phyloP scores from a whole-genome alignment of 371 early-diverging fungal genomes.

The Mycotypha africana region DNA sequence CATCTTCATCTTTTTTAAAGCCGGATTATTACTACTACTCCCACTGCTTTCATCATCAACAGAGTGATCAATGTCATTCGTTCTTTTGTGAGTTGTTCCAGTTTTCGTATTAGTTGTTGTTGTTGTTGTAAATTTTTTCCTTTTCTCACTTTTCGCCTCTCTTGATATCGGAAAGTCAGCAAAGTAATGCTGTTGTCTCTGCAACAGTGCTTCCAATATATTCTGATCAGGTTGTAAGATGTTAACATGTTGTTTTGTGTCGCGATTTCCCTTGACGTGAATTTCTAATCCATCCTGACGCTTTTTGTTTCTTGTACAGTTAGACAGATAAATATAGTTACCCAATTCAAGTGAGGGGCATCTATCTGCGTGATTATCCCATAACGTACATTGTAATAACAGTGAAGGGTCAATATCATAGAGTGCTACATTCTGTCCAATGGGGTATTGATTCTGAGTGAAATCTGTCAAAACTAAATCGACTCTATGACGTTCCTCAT shows the following conservation, averaged over 20 bases:
- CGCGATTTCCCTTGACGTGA: not conserved
- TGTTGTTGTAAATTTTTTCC: too few relatives aligned
- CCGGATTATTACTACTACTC: too few relatives aligned
- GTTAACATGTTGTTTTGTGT: not conserved
- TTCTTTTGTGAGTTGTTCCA: too few relatives aligned
- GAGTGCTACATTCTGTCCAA: not conserved
- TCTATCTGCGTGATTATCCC: slow-evolving; percentile 13
- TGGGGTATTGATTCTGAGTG: slow-evolving; percentile 12
- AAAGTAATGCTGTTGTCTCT: too few relatives aligned
- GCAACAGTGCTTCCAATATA: not conserved
- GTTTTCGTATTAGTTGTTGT: too few relatives aligned
- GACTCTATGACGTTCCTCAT: not conserved
- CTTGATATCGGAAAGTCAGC: too few relatives aligned
- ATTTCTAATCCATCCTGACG: not conserved
- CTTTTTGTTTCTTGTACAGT: not conserved
- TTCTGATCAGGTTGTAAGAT: not conserved
- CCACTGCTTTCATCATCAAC: too few relatives aligned
- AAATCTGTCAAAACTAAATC: slow-evolving; percentile 18
- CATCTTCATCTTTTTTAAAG: too few relatives aligned
- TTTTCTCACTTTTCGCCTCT: too few relatives aligned
- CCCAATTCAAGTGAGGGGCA: not conserved
- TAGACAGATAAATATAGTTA: not conserved
- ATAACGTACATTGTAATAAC: slow-evolving; percentile 17
- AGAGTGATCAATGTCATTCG: too few relatives aligned
- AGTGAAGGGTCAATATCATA: slow-evolving; percentile 3